Percentiles rank a stretch among this genome's conserved stretches.
phyloP scores from a whole-genome alignment of 2,329 filamentous ascomycete genomes.

The Aspergillus thermomutatus region DNA sequence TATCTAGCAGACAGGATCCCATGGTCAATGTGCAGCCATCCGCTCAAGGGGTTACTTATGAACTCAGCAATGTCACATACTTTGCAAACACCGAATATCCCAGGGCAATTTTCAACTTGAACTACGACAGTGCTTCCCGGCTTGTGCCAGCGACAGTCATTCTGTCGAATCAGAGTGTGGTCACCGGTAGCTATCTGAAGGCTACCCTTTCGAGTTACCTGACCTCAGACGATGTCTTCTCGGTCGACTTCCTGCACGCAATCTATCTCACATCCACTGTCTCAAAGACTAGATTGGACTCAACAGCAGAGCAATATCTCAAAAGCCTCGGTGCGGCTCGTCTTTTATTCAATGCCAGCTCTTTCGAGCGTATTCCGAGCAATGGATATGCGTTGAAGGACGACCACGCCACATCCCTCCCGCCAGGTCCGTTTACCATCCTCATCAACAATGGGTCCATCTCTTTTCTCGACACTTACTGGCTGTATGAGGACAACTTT shows the following conservation, averaged over 20 bases:
- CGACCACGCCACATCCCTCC: not conserved
- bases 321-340: not conserved
- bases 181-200: slow-evolving; percentile 3
- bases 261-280: slow-evolving; percentile 7
- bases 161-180: not conserved
- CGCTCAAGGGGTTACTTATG: not conserved
- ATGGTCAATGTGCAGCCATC: not conserved
- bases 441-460: not conserved
- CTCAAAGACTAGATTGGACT: not conserved
- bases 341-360: slow-evolving; percentile 1
- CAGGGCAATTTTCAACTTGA: not conserved
- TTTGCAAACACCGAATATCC: slow-evolving; percentile 6
- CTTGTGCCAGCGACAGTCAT: slow-evolving; percentile 5
- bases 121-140: no score
- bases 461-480: slow-evolving; percentile 7
- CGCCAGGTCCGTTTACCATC: slow-evolving; percentile 10
- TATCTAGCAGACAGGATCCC: not conserved
- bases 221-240: slow-evolving; percentile 11
- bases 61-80: slow-evolving; percentile 2
- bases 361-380: not conserved
- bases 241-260: slow-evolving; percentile 2
- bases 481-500: slow-evolving; percentile 10
- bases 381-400: not conserved
- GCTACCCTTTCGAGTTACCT: slow-evolving; percentile 5
- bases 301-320: slow-evolving; percentile 1